These are phyloP conservation scores for Linderniella brevidens DNA, from an alignment of 257 asterid species.

Conservation along the genomic window DNA sequence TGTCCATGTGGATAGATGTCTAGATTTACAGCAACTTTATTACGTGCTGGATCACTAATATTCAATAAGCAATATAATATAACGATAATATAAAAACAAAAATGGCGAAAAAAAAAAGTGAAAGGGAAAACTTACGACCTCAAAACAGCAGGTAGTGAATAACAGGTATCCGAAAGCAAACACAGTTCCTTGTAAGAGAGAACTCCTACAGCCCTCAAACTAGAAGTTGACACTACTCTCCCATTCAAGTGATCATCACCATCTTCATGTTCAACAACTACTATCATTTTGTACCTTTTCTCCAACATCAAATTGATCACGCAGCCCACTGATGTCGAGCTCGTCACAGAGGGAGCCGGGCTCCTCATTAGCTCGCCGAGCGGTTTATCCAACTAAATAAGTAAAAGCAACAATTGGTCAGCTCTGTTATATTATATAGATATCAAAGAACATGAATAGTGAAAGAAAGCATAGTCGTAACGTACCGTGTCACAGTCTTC, in stretches of 20 bases:
- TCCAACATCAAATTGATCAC: conserved; percentile 44
- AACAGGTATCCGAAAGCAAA: conserved; percentile 21
- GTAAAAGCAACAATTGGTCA: conserved; percentile 8
- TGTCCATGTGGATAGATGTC: no score
- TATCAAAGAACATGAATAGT: neutral
- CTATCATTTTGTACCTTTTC: conserved; percentile 35
- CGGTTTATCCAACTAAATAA: conserved; percentile 43
- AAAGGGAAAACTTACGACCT: no score
- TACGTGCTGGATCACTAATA: no score
- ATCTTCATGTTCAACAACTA: conserved; percentile 31
- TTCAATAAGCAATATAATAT: no score
- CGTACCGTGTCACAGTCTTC: conserved; percentile 44
- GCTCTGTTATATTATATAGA: neutral
- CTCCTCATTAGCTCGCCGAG: conserved; percentile 39
- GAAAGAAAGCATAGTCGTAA: neutral
- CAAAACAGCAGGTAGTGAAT: no score
- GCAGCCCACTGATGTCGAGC: conserved; percentile 31
- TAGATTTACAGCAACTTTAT: no score
- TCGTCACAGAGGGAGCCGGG: conserved; percentile 47
- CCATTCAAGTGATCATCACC: conserved; percentile 15
- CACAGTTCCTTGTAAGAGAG: conserved; percentile 28
- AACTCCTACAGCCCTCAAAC: conserved; percentile 41
- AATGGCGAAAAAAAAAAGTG: no score
- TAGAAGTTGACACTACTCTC: conserved; percentile 15
- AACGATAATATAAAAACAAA: no score